These are phyloP conservation scores for Citrullus amarus DNA, from an alignment of 306 rosid genomes.

Conservation along the genomic window DNA sequence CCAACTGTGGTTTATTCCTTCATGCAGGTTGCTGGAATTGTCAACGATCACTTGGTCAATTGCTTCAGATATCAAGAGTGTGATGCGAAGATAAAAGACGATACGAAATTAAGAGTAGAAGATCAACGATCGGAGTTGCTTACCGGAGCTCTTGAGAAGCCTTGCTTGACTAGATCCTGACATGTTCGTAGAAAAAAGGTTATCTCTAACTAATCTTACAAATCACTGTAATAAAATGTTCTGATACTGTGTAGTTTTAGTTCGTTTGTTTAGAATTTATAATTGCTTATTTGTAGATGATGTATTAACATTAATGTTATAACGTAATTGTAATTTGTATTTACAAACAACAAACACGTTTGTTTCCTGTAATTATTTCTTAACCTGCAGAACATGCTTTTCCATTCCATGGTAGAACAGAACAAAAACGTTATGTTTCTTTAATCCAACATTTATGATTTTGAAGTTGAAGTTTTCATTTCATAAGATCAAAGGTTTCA, in stretches of 20 bases:
- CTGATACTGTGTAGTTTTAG: not conserved
- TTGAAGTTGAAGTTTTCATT: not conserved
- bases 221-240: not conserved
- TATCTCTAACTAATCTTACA: constrained; percentile 17
- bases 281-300: not conserved
- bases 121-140: constrained; percentile 6
- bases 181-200: not conserved
- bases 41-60: constrained; percentile 59
- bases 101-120: constrained; percentile 23
- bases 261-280: not conserved
- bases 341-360: not conserved
- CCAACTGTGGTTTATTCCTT: constrained; percentile 77
- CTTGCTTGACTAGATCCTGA: constrained; percentile 16
- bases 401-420: not conserved
- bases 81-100: constrained; percentile 14
- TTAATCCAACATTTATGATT: not conserved
- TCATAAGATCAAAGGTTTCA: not conserved
- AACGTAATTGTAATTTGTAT: not conserved
- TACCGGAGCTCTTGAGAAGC: constrained; percentile 21
- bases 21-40: constrained; percentile 84
- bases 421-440: not conserved
- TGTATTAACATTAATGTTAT: not conserved
- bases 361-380: not conserved
- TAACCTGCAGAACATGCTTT: not conserved
- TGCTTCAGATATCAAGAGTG: constrained; percentile 65